Evolutionary conservation across 2,329 filamentous ascomycete genomes (phyloP).

Genomic region (Calonectria pseudoreteaudii): DNA sequence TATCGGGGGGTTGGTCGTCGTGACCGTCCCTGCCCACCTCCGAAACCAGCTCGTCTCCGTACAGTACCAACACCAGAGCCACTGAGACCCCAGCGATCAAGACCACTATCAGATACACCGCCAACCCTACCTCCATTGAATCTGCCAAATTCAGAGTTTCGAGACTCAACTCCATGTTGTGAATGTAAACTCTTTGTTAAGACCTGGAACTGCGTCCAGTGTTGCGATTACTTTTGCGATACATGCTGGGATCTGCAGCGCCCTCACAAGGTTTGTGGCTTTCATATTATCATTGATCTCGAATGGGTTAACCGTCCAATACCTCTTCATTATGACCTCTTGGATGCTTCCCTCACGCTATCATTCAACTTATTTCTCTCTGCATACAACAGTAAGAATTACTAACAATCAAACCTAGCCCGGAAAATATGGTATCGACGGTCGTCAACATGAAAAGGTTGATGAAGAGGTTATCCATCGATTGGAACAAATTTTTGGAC

Average conservation of each 20-base stretch:
- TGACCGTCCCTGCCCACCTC: neutral
- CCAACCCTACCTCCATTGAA: neutral
- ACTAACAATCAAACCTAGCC: neutral
- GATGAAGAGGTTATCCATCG: neutral
- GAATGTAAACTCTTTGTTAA: neutral
- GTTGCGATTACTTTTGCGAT: neutral
- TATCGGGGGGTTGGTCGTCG: neutral
- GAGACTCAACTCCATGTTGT: neutral
- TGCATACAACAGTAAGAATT: neutral
- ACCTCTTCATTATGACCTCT: neutral
- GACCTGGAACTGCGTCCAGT: neutral
- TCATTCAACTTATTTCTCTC: neutral
- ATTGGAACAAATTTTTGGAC: neutral
- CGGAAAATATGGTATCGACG: neutral
- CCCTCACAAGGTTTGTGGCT: neutral
- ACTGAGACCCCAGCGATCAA: neutral
- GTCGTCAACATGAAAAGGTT: neutral
- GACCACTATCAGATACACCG: neutral
- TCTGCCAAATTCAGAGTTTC: neutral
- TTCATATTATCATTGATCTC: neutral
- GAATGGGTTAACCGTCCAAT: neutral
- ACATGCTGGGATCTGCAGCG: neutral
- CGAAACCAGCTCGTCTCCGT: neutral
- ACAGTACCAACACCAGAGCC: neutral
- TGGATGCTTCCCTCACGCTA: neutral